Evolutionary conservation across 257 asterid genomes (phyloP), one percentile per base, ranked within the genome.

Genomic region (Perilla frutescens): DNA sequence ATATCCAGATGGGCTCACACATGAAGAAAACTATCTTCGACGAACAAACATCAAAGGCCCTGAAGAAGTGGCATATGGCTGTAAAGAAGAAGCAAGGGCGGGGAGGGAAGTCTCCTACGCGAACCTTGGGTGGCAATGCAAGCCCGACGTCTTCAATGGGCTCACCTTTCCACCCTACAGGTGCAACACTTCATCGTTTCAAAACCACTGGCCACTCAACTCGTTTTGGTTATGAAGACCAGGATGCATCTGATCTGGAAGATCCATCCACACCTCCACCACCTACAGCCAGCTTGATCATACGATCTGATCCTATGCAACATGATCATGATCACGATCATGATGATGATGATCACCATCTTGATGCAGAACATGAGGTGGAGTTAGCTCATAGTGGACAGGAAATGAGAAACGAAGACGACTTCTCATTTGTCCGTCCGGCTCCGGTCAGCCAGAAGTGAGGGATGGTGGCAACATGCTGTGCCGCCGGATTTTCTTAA

Each of bases 1-100:
- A 41, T 13, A 8, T 36, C 47, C 89, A 92, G 96, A 94, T 91
- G 97, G 97, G 97, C 0, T 87, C 96, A n/a, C 66, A 81, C 34
- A 90, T 94, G 97, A 91, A 94, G 86, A 94, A 74, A 62, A 72
- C 93, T 2, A 91, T 94, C 66, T 91, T 94, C 50, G 99, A 91
- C 49, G 99, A 91, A 10, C 98, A 91, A 80, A 94, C 98, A 2
- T 87, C 96, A 2, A 90, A 90, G 70, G 98, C 98, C 57, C 86
- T 94, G 8, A 90, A 86, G 87, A 91, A 88, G 66, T 94, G 99
- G 99, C 99, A 86, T 41, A 82, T 79, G 93, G 96, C 89, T 0
- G 96, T 87, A 73, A 91, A 90, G 86, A 91, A 91, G 86, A 89
- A 82, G 81, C 82, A 79, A 4, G 89, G 84, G 7, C 79, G 73